Conservation (phyloP, 768 basidiomycete species). For the Termitomyces heimii region DNA sequence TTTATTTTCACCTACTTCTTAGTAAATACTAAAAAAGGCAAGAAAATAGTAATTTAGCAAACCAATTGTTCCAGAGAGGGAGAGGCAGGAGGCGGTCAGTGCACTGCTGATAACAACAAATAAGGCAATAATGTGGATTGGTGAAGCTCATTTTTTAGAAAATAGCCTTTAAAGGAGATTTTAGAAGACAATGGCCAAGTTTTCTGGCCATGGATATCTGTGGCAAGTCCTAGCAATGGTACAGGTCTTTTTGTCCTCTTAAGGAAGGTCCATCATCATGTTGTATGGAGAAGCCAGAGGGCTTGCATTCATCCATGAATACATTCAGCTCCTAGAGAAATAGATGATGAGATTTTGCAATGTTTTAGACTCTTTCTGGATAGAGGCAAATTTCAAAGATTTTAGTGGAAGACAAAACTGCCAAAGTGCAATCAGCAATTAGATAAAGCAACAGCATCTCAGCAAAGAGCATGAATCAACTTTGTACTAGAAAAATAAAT, state of each 20-base stretch:
- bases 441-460: background rate
- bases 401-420: background rate
- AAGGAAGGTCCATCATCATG: background rate
- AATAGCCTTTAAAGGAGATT: constrained; percentile 14
- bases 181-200: constrained; percentile 1
- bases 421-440: background rate
- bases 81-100: constrained; percentile 14
- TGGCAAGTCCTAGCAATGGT: background rate
- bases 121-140: constrained; percentile 15
- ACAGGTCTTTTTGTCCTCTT: background rate
- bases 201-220: background rate
- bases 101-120: constrained; percentile 7
- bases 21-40: constrained; percentile 13
- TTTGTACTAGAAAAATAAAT: background rate
- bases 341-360: background rate
- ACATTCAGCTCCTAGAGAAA: background rate
- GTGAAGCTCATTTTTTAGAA: constrained; percentile 3
- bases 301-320: background rate
- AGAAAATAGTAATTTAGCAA: constrained; percentile 8
- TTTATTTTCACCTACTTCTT: constrained; percentile 12
- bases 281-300: background rate
- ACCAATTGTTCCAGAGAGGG: constrained; percentile 13
- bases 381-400: too few relatives aligned
- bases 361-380: too few relatives aligned
- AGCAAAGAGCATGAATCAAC: background rate